Evolutionary conservation across 1,284 basidiomycete species (phyloP), one percentile per base, ranked within the genome.

Genomic region (Heterobasidion parviporum): DNA sequence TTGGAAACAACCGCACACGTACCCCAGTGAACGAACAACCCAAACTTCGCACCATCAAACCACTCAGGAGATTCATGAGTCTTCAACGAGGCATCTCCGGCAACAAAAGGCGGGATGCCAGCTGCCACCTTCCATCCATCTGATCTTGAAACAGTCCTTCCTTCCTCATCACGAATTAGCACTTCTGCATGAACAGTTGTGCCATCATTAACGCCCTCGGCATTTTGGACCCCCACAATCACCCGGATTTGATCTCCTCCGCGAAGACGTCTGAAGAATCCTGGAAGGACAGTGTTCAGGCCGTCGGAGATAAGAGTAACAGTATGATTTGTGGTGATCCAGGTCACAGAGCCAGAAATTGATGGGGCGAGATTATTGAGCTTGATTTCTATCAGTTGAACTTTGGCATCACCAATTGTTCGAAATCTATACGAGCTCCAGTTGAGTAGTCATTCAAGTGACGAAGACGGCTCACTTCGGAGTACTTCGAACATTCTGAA

Each of bases 61-160:
- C 80, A 82, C 38, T 69, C 70, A 1, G 80, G 80, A 1, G 78
- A 69, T 60, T 83, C 79, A 54, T 80, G 78, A 20, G 66, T 69
- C 3, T 64, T 67, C 54, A 81, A 58, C 18, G 72, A 64, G 33
- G 62, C 64, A 41, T 68, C 63, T 38, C 76, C 72, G 0, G 71
- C 62, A 3, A 68, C 72, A 73, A 74, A 80, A 0, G 66, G 64
- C 46, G 72, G 68, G 15, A 74, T 65, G 45, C 76, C 67, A 0
- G 72, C 68, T 0, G 60, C 64, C 10, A 71, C 67, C 1, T 65
- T 59, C 71, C 72, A 79, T 20, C 45, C 52, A 26, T 35, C 14
- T 0, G 70, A 72, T 1, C 60, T 62, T 14, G 67, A 68, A 6
- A 75, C 56, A 9, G 70, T 54, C 0, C 62, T 64, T 20, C 73